Conservation (phyloP, 2,329 filamentous ascomycete genomes). For the Pestalotiopsis sp. region DNA sequence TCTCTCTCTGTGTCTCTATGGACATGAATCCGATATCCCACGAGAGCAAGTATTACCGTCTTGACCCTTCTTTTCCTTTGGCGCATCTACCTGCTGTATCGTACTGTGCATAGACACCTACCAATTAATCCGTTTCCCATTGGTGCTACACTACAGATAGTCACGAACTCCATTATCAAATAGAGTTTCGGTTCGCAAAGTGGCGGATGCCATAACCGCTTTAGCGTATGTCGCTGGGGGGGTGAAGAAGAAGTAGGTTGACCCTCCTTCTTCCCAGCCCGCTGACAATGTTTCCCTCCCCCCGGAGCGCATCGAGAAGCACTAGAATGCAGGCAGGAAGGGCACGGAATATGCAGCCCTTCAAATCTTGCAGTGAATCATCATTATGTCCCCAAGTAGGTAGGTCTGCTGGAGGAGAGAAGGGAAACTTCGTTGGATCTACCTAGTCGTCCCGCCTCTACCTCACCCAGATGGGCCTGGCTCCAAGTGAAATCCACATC, state of each 20-base stretch:
- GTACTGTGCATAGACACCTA: neutral
- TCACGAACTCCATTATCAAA: slow-evolving; percentile 2
- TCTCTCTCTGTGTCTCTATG: neutral
- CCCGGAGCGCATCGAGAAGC: neutral
- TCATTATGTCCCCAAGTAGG: neutral
- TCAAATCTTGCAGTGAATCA: slow-evolving; percentile 5
- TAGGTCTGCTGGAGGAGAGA: no score
- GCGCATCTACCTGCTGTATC: neutral
- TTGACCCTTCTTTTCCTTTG: neutral
- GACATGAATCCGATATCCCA: neutral
- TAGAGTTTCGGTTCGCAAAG: slow-evolving; percentile 10
- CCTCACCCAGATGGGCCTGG: neutral
- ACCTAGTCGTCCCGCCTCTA: neutral
- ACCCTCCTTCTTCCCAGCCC: neutral
- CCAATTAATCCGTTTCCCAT: neutral
- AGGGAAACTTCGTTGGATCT: no score
- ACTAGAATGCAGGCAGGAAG: neutral
- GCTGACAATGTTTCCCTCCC: neutral
- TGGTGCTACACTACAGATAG: neutral
- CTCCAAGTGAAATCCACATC: neutral
- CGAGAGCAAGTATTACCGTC: neutral
- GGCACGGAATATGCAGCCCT: neutral
- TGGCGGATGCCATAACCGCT: slow-evolving; percentile 11
- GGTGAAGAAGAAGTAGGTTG: neutral
- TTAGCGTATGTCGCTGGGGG: slow-evolving; percentile 2